Conservation (phyloP, 177 flowering plant genomes). For the Vitis hybrid region DNA sequence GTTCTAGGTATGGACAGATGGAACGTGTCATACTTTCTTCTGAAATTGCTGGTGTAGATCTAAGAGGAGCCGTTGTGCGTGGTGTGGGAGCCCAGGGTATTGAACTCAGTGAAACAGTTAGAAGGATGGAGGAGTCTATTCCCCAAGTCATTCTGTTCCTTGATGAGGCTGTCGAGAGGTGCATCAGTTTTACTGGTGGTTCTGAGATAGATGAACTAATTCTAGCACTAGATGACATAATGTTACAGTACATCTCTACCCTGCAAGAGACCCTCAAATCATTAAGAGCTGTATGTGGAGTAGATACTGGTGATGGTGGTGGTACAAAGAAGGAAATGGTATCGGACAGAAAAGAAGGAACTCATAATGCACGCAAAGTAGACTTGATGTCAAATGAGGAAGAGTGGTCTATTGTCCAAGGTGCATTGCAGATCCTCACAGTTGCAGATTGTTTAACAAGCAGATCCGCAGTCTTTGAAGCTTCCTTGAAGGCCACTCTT, state of each 20-base stretch:
- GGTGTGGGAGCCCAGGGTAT: constrained; percentile 97
- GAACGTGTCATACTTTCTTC: constrained; percentile 88
- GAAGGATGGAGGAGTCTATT: constrained; percentile 99
- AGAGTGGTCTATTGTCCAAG: constrained; percentile 99
- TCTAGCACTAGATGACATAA: constrained; percentile 82
- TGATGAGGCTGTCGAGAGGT: constrained; percentile 96
- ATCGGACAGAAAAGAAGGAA: constrained; percentile 67
- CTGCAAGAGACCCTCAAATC: constrained; percentile 91
- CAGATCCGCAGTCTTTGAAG: constrained; percentile 97
- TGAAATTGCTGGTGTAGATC: constrained; percentile 81
- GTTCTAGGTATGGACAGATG: constrained; percentile 88
- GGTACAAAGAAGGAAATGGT: constrained; percentile 71
- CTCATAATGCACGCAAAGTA: constrained; percentile 48
- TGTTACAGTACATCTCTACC: constrained; percentile 81
- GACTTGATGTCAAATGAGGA: constrained; percentile 86
- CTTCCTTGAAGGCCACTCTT: constrained; percentile 89
- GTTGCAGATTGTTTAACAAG: constrained; percentile 93
- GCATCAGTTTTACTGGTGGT: constrained; percentile 96
- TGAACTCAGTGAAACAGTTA: constrained; percentile 97
- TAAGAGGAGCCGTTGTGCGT: constrained; percentile 89
- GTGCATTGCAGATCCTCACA: constrained; percentile 93
- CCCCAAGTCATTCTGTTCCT: constrained; percentile 92
- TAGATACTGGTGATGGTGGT: constrained; percentile 50
- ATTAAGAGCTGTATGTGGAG: constrained; percentile 82
- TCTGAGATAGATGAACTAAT: constrained; percentile 94